Evolutionary conservation across 2,329 filamentous ascomycete genomes (phyloP), one percentile per base, ranked within the genome.

Genomic region (Zymoseptoria ardabiliae): DNA sequence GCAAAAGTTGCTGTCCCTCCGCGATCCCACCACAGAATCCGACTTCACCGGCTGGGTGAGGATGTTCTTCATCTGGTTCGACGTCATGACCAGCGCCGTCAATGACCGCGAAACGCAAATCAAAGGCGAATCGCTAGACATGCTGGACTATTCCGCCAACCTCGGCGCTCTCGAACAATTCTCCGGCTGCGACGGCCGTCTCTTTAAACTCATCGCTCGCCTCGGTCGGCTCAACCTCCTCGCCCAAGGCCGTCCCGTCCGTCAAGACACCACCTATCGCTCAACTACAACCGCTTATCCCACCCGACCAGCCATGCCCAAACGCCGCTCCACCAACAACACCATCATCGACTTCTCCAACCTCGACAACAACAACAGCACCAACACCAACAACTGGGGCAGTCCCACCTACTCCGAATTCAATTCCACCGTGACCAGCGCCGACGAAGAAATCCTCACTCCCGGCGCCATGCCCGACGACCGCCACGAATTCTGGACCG

Each of bases 11-110:
- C 82, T 97, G 10, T 84, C 86, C 3, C 84, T 96, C 76, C 83
- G 91, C 60, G 83, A 88, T 64, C 79, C 84, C 71, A 75, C 81
- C 71, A 69, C 85, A 69, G 73, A 83, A 52, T 79, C 79, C 11
- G 78, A 85, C 55, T 89, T 91, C 61, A 88, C 90, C 60, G 85
- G 86, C 11, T 97, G 92, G 92, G 93, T 96, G 78, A 90, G 95
- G 69, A 86, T 90, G 50, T 85, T 96, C 66, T 97, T 97, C 70
- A 94, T 90, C 35, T 96, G 93, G 81, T 95, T 96, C 71, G 93
- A 97, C 73, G 90, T 92, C 58, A 90, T 97, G 76, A 91, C 91
- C 0, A 90, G 90, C 48, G 92, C 89, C 56, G 90, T 96, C 71
- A 97, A 97, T 68, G 90, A 96, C 74, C 85, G 92, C 55, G 92